These are phyloP conservation scores for Aspergillus panamensis DNA, from an alignment of 495 filamentous ascomycete genomes.

Conservation along the genomic window DNA sequence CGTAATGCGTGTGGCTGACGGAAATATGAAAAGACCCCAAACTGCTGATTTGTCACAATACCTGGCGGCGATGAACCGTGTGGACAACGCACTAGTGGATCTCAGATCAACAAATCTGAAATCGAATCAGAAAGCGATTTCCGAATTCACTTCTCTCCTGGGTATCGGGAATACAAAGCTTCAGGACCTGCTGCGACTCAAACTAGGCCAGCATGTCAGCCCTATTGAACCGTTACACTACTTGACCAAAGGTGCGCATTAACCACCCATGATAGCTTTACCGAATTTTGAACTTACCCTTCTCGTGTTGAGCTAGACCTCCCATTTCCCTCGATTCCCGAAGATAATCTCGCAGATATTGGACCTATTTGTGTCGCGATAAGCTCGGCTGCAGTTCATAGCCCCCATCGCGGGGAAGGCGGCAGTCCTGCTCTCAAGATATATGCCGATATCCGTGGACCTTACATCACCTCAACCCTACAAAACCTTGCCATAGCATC, in stretches of 20 bases:
- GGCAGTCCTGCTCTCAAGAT: constrained; percentile 64
- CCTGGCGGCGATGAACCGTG: constrained; percentile 80
- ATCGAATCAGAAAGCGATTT: constrained; percentile 84
- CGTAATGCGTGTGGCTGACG: constrained; percentile 18
- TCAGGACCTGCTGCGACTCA: constrained; percentile 73
- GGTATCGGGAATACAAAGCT: constrained; percentile 74
- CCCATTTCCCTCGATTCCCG: constrained; percentile 61
- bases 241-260: constrained; percentile 71
- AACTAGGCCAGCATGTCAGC: constrained; percentile 66
- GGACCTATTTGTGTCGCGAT: constrained; percentile 56
- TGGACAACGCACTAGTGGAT: constrained; percentile 73
- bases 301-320: constrained; percentile 42
- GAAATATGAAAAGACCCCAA: constrained; percentile 55
- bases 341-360: constrained; percentile 55
- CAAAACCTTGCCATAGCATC: constrained; percentile 85
- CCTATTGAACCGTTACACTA: constrained; percentile 87
- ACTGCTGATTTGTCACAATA: constrained; percentile 80
- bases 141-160: constrained; percentile 72
- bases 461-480: constrained; percentile 75
- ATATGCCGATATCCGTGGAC: constrained; percentile 80
- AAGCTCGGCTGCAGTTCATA: constrained; percentile 48
- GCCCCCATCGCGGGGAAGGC: constrained; percentile 44
- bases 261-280: no score
- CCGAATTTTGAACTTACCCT: background rate
- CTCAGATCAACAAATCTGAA: constrained; percentile 83